Evolutionary conservation across 768 basidiomycete genomes (phyloP), one percentile per base, ranked within the genome.

Genomic region (Boletus subcaerulescens): DNA sequence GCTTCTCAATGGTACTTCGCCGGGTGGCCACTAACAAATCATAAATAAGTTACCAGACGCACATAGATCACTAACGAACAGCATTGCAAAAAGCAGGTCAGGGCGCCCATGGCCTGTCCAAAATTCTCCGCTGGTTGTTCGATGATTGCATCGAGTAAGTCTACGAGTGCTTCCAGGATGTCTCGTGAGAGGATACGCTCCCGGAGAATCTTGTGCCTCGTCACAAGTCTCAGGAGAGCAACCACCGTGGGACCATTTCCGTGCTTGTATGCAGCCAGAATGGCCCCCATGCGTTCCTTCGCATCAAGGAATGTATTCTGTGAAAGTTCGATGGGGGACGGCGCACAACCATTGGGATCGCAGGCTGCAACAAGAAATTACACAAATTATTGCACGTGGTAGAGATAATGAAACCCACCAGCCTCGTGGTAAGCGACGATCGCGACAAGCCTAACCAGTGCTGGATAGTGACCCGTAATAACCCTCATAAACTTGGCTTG

Each of bases 341-440:
- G 7, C 7, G 31, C 44, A 13, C 40, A 43, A 35, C 52, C 31
- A 2, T 29, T 38, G 9, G 38, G 18, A 38, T 60, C 56, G 41
- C 14, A 56, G 15, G 55, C 64, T 65, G 20, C 11, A 31, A 44
- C 9, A 8, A 46, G 22, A 4, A 4, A 9, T 39, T 32, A 35
- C 15, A 29, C 7, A 35, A 9, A 15, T 15, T 5, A 35, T 1
- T 1, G 36, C 8, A 38, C 4, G 10, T 11, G n/a, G 15, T 15
- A 5, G 5, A 13, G 31, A 32, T 5, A 4, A 9, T 8, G 32
- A 26, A n/a, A 40, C 64, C 40, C 22, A 66, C 64, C 52, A 14
- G 57, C 59, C 35, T 65, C 64, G 8, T 53, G 60, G 44, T 60
- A 65, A 9, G 64, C 65, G 1, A 65, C 56, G 22, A 66, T 58